phyloP scores from a whole-genome alignment of 768 basidiomycete species.

The Termitomyces sp. region DNA sequence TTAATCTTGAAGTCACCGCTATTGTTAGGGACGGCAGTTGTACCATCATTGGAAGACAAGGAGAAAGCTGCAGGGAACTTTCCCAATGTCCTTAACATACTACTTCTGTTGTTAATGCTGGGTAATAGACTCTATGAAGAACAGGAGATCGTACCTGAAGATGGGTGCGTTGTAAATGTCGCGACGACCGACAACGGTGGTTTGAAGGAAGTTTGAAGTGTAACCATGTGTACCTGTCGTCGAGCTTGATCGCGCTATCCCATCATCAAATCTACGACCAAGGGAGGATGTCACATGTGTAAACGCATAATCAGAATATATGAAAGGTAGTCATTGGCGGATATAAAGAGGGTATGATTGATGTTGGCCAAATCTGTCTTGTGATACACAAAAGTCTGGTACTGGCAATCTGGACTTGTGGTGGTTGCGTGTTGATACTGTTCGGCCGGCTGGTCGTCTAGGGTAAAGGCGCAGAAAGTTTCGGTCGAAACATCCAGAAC shows the following conservation, averaged over 20 bases:
- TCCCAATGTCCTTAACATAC: background rate
- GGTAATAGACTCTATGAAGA: background rate
- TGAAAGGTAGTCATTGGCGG: conserved; percentile 25
- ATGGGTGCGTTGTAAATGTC: no score
- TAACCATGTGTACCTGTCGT: background rate
- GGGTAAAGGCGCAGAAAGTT: conserved; percentile 24
- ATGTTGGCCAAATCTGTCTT: conserved; percentile 20
- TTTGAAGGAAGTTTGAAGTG: background rate
- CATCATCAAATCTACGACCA: background rate
- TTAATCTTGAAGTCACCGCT: no score
- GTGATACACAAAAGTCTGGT: conserved; percentile 27
- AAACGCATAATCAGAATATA: conserved; percentile 38
- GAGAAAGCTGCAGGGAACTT: background rate
- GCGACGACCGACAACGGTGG: no score
- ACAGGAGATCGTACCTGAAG: no score
- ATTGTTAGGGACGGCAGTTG: background rate
- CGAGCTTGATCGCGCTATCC: background rate
- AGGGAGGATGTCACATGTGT: conserved; percentile 27
- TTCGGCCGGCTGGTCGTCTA: conserved; percentile 21
- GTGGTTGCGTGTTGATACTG: conserved; percentile 23
- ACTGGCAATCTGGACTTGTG: conserved; percentile 18
- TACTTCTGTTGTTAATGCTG: background rate
- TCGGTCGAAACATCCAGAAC: conserved; percentile 16
- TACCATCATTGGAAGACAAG: background rate
- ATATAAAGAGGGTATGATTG: conserved; percentile 25